These are phyloP conservation scores for Trichophyton benhamiae DNA, from an alignment of 2,329 filamentous ascomycete species.

Conservation along the genomic window DNA sequence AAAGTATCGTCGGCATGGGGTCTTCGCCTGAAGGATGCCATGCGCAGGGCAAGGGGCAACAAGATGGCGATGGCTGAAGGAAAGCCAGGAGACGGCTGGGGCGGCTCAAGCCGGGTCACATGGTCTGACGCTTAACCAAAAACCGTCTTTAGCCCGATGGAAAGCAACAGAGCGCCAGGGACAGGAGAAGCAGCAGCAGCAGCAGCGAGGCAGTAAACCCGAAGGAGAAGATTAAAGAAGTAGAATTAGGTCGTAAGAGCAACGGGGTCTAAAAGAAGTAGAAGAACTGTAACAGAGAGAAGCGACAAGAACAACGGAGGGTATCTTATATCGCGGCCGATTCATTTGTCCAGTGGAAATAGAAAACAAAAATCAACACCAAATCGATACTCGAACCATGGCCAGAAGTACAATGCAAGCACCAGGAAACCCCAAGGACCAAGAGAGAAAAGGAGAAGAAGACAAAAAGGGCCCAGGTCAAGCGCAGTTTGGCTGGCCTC, in stretches of 20 bases:
- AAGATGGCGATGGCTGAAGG: neutral
- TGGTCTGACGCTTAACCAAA: neutral
- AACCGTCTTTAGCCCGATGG: neutral
- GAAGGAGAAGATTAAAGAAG: neutral
- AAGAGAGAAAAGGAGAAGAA: neutral
- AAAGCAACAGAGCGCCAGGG: no score
- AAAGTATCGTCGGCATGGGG: neutral
- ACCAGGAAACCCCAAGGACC: neutral
- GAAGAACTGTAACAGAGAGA: neutral
- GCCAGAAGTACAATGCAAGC: neutral
- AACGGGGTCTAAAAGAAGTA: neutral
- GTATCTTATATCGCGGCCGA: slow-evolving; percentile 2
- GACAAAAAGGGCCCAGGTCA: neutral
- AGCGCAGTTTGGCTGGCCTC: neutral
- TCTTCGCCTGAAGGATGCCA: neutral
- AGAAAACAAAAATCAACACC: neutral
- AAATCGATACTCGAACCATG: neutral
- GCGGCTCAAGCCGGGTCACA: neutral
- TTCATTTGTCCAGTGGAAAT: neutral
- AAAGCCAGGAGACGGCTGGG: no score
- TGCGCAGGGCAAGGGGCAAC: neutral
- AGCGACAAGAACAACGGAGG: neutral
- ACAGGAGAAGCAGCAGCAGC: neutral
- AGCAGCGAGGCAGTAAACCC: neutral
- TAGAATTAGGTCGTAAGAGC: neutral